A percentile compares a stretch with the other conserved stretches of the same genome.
Conservation (phyloP, 306 rosid genomes). For the Leucaena leucocephala region DNA sequence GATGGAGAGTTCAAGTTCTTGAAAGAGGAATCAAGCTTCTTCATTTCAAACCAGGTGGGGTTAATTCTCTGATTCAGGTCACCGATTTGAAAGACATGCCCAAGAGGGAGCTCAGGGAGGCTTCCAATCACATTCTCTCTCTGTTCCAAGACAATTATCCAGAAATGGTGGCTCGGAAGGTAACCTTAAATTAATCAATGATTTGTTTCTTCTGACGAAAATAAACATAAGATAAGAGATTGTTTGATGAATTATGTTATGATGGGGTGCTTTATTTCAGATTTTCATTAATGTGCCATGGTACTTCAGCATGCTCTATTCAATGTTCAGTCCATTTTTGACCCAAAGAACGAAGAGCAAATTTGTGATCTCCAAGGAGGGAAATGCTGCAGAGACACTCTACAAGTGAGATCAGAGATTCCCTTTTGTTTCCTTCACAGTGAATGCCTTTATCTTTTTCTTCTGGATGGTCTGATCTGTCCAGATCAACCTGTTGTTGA, state of each 20-base stretch:
- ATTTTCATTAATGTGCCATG: constrained; percentile 91
- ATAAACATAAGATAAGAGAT: neutral
- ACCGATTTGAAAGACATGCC: constrained; percentile 97
- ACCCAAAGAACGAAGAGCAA: constrained; percentile 93
- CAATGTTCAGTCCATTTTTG: constrained; percentile 85
- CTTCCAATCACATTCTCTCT: constrained; percentile 83
- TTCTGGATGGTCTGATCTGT: neutral
- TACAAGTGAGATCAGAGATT: constrained; percentile 59
- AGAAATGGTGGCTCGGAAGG: constrained; percentile 91
- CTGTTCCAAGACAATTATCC: constrained; percentile 90
- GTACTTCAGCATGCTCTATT: constrained; percentile 85
- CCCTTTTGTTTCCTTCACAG: neutral
- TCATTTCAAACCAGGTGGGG: constrained; percentile 80
- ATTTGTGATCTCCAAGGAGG: constrained; percentile 84
- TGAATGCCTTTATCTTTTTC: neutral
- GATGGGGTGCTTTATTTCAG: constrained; percentile 38
- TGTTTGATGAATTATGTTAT: neutral
- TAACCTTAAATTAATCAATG: neutral
- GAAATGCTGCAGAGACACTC: constrained; percentile 90
- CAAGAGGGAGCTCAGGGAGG: constrained; percentile 79
- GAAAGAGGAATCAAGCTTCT: constrained; percentile 71
- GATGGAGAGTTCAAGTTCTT: constrained; percentile 89
- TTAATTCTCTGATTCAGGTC: constrained; percentile 78
- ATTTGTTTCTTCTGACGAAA: neutral
- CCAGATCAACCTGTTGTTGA: neutral